These are phyloP conservation scores for Xenosphaeropsis pyriputrescens DNA, from an alignment of 2,329 filamentous ascomycete species.

Conservation along the genomic window DNA sequence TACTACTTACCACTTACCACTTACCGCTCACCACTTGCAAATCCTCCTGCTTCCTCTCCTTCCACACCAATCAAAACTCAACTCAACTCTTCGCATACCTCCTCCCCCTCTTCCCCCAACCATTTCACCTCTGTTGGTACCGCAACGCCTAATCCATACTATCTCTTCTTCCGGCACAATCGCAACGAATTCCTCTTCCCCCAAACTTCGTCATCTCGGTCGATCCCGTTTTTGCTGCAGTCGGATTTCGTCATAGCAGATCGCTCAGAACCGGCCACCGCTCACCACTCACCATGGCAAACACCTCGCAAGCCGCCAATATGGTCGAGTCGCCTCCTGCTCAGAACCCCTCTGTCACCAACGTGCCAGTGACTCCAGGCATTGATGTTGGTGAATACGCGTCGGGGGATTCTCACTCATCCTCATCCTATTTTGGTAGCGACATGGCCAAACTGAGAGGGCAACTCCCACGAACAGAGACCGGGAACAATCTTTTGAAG, in stretches of 20 bases:
- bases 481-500: no score
- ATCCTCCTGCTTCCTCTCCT: no score
- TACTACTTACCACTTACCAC: no score
- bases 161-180: not conserved
- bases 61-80: no score
- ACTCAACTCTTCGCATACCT: no score
- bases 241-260: not conserved
- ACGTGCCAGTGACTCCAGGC: slow-evolving; percentile 17
- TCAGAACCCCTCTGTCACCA: slow-evolving; percentile 10
- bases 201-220: not conserved
- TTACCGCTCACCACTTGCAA: no score
- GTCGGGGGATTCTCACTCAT: slow-evolving; percentile 1
- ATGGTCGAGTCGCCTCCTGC: slow-evolving; percentile 12
- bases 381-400: slow-evolving; percentile 10
- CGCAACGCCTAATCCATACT: not conserved
- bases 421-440: slow-evolving; percentile 12
- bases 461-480: slow-evolving; percentile 7
- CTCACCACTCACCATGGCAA: slow-evolving; percentile 5
- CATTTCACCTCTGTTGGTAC: no score
- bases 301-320: slow-evolving; percentile 3
- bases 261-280: not conserved
- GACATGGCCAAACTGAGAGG: slow-evolving; percentile 6
- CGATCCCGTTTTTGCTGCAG: not conserved
- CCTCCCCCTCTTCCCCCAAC: no score
- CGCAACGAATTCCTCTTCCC: not conserved